These are phyloP conservation scores for Candida sonorensis DNA, from an alignment of 805 yeast species.

Conservation along the genomic window DNA sequence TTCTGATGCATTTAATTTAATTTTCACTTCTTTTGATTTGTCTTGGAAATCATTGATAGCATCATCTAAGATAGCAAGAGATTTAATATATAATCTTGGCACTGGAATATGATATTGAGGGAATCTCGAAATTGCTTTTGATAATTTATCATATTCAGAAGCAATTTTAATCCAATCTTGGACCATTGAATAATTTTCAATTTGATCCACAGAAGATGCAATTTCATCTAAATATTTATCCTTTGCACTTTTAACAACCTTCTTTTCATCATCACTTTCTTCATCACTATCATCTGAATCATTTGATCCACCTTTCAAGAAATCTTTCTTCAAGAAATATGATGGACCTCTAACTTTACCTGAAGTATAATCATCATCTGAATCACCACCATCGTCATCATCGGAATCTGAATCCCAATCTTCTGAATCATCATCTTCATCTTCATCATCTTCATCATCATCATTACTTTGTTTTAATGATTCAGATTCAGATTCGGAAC, in stretches of 20 bases:
- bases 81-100: slow-evolving; percentile 65
- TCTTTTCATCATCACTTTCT: slow-evolving; percentile 54
- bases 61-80: slow-evolving; percentile 68
- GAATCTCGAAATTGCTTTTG: slow-evolving; percentile 58
- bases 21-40: slow-evolving; percentile 48
- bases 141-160: slow-evolving; percentile 71
- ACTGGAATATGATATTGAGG: slow-evolving; percentile 69
- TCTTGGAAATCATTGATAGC: slow-evolving; percentile 45
- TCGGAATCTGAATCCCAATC: slow-evolving; percentile 36
- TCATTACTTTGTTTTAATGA: slow-evolving; percentile 11
- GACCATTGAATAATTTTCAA: slow-evolving; percentile 61
- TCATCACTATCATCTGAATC: slow-evolving; percentile 30
- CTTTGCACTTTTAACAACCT: slow-evolving; percentile 87
- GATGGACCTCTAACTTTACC: slow-evolving; percentile 41
- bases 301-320: slow-evolving; percentile 34
- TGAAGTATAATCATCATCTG: slow-evolving; percentile 29
- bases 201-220: slow-evolving; percentile 53
- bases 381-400: slow-evolving; percentile 36
- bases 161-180: slow-evolving; percentile 77
- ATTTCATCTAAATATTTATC: slow-evolving; percentile 90
- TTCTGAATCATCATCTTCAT: slow-evolving; percentile 35
- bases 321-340: slow-evolving; percentile 46
- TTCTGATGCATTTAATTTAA: slow-evolving; percentile 73
- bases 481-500: slow-evolving; percentile 21
- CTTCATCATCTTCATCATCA: slow-evolving; percentile 32